Evolutionary conservation across 805 yeast genomes (phyloP).

Genomic region (Metschnikowia peoriensis): DNA sequence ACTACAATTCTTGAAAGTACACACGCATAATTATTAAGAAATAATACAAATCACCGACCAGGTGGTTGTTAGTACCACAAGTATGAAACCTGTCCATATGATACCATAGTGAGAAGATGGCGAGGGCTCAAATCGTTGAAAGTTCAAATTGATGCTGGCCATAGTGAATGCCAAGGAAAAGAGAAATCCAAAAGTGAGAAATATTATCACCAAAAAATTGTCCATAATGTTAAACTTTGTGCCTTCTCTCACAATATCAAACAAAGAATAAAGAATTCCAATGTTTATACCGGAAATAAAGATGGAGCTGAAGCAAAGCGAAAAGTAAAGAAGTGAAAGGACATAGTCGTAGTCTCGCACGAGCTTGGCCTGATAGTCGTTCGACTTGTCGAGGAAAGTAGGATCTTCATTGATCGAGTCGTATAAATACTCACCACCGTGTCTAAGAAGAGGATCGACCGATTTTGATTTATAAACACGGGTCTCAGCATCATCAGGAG

Average conservation of each 20-base stretch:
- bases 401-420: conserved; percentile 37
- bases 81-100: conserved; percentile 26
- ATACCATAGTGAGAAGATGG: conserved; percentile 26
- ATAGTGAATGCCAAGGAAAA: conserved; percentile 34
- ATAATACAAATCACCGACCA: conserved; percentile 16
- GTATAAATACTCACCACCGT: conserved; percentile 18
- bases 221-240: conserved; percentile 26
- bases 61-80: conserved; percentile 23
- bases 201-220: conserved; percentile 32
- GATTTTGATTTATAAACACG: conserved; percentile 1
- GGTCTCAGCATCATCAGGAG: neutral
- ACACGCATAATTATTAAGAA: neutral
- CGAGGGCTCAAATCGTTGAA: conserved; percentile 28
- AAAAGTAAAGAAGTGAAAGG: conserved; percentile 35
- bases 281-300: conserved; percentile 40
- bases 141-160: conserved; percentile 34
- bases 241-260: conserved; percentile 22
- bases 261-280: conserved; percentile 37
- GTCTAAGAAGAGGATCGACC: neutral
- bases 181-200: conserved; percentile 31
- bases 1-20: neutral
- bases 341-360: conserved; percentile 37
- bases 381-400: conserved; percentile 22
- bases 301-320: conserved; percentile 32
- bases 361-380: conserved; percentile 26